Base-by-base conservation (phyloP, 2,329 filamentous ascomycete species). In the Paraphoma chrysanthemicola region DNA sequence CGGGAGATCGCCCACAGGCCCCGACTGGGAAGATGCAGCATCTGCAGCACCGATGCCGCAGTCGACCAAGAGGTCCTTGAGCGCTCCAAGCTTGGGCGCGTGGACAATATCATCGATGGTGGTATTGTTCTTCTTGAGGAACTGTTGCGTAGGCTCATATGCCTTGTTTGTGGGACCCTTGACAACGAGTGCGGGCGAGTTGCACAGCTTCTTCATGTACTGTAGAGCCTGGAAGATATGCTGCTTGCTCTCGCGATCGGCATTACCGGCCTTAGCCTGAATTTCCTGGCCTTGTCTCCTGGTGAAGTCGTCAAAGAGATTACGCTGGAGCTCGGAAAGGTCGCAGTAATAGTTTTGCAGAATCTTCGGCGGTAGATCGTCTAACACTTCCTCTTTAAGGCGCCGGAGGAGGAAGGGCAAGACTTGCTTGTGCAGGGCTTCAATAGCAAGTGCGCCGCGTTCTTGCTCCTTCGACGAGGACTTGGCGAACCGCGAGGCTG, bases 321-420 rank as follows among this genome's bases (percentile, higher is more conserved):
- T 96, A 81, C 90, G 91, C 77, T 99, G 95, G 49, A 99, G 81
- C 54, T 99, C 95, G 69, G 92, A 97, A 16, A 97, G 88, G 71
- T 99, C 95, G 77, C 95, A 99, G 80, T 99, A 99, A 81, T 99
- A 99, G 77, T 99, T 99, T 75, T 99, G 95, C 49, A 99, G 81
- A 69, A 99, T 99, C 87, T 99, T 99, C 7, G 95, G 95, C 2
- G 95, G 95, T 8, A 99, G 82, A 70, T 99, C 95, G 67, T 99
- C 91, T 57, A 99, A 83, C 16, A 99, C 95, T 76, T 99, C 95
- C 79, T 99, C 95, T 79, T 99, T 99, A 67, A 99, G 85, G 68
- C 95, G 93, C 58, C 95, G 92, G 39, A 99, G 86, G 59, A 99
- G 83, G 88, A 99, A 99, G 1, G 95, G 95, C 33, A 99, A 81